Base-by-base conservation (phyloP, 2,329 filamentous ascomycete genomes). In the Ceratocystis ficicola region DNA sequence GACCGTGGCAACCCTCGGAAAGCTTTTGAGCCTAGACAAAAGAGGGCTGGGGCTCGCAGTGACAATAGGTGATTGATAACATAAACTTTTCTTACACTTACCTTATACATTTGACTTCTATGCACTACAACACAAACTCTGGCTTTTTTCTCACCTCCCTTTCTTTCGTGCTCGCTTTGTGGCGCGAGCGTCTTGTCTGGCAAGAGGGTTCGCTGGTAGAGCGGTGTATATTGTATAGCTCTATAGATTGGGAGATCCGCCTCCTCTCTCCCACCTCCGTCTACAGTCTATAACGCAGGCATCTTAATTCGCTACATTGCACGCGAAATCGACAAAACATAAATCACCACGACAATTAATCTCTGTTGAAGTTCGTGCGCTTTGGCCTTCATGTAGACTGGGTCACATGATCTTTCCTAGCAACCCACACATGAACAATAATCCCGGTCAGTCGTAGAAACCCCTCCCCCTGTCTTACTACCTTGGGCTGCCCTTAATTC, bases 321-420 rank as follows among this genome's bases (percentile, higher is more conserved):
- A 20, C 44, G 8, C 12, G n/a, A 5, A 48, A 20, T 12, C 25
- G 8, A 10, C 48, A 52, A 22, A 20, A 8, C 10, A 8, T 25
- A 10, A 22, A 28, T 52, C 20, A 25, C 8, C 8, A 10, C 48
- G 6, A 25, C 20, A 52, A 52, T 15, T 12, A 28, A 52, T 25
- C 48, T 15, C 25, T 22, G 46, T 28, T 36, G 5, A 59, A n/a
- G 55, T 59, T 59, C 55, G 30, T 17, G 55, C 55, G 55, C 55
- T 59, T 59, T 32, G 55, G 55, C 55, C 52, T 20, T 59, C 2
- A 36, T 36, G 17, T 36, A 20, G 55, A 59, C 28, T 4, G 12
- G 25, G 28, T 59, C 55, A 59, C 55, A 59, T 59, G 55, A 59
- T 59, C 55, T 8, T 59, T 59, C 25, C 55, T 36, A 36, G 1